Evolutionary conservation across 306 rosid species (phyloP).

Genomic region (Inga oerstediana): DNA sequence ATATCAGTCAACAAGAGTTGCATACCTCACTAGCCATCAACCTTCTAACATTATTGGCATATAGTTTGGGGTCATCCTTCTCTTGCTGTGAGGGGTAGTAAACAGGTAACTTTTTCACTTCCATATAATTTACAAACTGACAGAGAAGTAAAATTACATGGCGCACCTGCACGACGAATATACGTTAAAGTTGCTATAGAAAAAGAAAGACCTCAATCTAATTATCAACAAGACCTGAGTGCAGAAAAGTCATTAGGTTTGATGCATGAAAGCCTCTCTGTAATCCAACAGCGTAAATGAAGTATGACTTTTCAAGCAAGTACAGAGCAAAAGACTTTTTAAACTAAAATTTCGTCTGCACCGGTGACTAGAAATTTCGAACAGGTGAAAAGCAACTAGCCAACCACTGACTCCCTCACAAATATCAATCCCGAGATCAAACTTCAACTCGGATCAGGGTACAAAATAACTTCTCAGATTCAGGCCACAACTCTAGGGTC

Average conservation of each 20-base stretch:
- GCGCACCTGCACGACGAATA: slow-evolving; percentile 63
- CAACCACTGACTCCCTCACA: slow-evolving; percentile 19
- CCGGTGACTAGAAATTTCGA: background rate
- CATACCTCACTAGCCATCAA: slow-evolving; percentile 95
- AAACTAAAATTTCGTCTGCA: slow-evolving; percentile 11
- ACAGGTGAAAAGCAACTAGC: slow-evolving; percentile 1
- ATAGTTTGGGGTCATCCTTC: slow-evolving; percentile 85
- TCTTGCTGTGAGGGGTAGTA: slow-evolving; percentile 84
- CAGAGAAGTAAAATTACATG: slow-evolving; percentile 92
- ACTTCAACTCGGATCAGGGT: slow-evolving; percentile 18
- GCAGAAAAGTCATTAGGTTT: background rate
- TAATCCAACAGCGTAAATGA: background rate
- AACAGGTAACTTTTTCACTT: slow-evolving; percentile 72
- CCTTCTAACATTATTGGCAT: slow-evolving; percentile 73
- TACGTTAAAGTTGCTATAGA: background rate
- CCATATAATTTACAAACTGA: slow-evolving; percentile 87
- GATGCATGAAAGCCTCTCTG: background rate
- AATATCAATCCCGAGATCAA: slow-evolving; percentile 16
- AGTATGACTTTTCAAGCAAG: slow-evolving; percentile 1
- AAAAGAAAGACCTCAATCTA: slow-evolving; percentile 24
- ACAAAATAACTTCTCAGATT: background rate
- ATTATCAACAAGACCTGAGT: slow-evolving; percentile 1
- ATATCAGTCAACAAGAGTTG: background rate
- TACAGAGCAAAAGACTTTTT: slow-evolving; percentile 9
- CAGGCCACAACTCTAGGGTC: slow-evolving; percentile 25